These are phyloP conservation scores for Emydomyces testavorans DNA, from an alignment of 2,329 filamentous ascomycete species.

Conservation along the genomic window DNA sequence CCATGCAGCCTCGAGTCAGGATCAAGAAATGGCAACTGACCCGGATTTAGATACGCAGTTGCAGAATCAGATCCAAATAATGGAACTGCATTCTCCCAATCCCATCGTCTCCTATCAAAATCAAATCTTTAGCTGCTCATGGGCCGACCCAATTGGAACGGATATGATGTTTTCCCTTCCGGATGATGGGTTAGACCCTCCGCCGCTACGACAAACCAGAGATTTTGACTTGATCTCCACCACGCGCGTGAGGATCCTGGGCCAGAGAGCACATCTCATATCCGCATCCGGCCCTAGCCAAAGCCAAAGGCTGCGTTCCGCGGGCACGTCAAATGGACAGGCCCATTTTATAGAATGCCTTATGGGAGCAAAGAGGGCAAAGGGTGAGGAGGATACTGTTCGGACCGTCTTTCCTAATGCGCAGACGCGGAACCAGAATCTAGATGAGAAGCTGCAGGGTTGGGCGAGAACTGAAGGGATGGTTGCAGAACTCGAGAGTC, in stretches of 20 bases:
- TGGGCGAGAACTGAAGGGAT: constrained; percentile 32
- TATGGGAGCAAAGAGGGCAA: constrained; percentile 52
- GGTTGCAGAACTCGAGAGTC: constrained; percentile 26
- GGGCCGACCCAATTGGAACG: constrained; percentile 74
- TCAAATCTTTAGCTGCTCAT: constrained; percentile 65
- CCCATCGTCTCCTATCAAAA: constrained; percentile 73
- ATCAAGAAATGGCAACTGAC: constrained; percentile 13
- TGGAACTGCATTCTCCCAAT: constrained; percentile 65
- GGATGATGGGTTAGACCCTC: constrained; percentile 40
- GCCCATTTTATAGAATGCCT: constrained; percentile 53
- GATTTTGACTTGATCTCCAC: constrained; percentile 62
- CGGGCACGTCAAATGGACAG: constrained; percentile 33
- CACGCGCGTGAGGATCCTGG: constrained; percentile 57
- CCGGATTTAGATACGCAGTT: constrained; percentile 16
- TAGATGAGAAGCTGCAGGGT: constrained; percentile 26
- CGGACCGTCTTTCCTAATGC: constrained; percentile 40
- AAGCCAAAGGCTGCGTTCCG: constrained; percentile 4
- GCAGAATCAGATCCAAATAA: constrained; percentile 54
- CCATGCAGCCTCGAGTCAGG: constrained; percentile 6
- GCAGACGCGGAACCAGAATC: constrained; percentile 24
- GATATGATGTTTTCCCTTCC: constrained; percentile 57
- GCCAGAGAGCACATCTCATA: constrained; percentile 51
- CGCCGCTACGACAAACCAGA: constrained; percentile 31
- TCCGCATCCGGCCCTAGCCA: constrained; percentile 29
- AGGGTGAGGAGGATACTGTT: constrained; percentile 55